A percentile compares a stretch with the other conserved stretches of the same genome.
These are phyloP conservation scores for Cercophora samala DNA, from an alignment of 495 filamentous ascomycete genomes.

Conservation along the genomic window DNA sequence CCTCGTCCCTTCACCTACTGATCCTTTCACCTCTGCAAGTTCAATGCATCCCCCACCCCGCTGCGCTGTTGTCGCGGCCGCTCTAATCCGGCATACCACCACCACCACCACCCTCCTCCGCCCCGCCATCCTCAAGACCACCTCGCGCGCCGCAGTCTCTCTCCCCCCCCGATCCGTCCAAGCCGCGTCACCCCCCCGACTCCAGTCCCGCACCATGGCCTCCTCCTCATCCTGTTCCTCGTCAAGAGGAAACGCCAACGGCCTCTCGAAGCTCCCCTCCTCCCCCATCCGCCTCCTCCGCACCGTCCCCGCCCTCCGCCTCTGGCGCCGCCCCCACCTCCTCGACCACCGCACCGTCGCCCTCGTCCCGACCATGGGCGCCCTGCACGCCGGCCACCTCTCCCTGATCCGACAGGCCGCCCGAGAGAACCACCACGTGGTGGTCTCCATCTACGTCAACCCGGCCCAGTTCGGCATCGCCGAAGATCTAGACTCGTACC, in stretches of 20 bases:
- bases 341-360: conserved; percentile 70
- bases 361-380: conserved; percentile 95
- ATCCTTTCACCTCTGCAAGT: neutral
- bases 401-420: conserved; percentile 85
- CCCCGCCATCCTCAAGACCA: conserved; percentile 30
- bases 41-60: conserved; percentile 17
- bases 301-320: conserved; percentile 65
- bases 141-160: neutral
- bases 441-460: conserved; percentile 92
- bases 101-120: conserved; percentile 8
- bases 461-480: conserved; percentile 91
- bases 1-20: neutral
- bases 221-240: conserved; percentile 20
- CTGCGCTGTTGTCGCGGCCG: conserved; percentile 16
- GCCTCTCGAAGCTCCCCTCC: conserved; percentile 44
- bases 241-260: too few species aligned
- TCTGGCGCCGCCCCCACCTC: conserved; percentile 65
- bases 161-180: neutral
- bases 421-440: conserved; percentile 73
- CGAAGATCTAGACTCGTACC: conserved; percentile 85
- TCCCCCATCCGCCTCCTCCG: conserved; percentile 71
- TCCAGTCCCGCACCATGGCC: conserved; percentile 32
- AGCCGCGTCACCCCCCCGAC: neutral
- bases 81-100: conserved; percentile 31
- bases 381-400: conserved; percentile 86